These are phyloP conservation scores for Gremmenia infestans DNA, from an alignment of 2,329 filamentous ascomycete species.

Conservation along the genomic window DNA sequence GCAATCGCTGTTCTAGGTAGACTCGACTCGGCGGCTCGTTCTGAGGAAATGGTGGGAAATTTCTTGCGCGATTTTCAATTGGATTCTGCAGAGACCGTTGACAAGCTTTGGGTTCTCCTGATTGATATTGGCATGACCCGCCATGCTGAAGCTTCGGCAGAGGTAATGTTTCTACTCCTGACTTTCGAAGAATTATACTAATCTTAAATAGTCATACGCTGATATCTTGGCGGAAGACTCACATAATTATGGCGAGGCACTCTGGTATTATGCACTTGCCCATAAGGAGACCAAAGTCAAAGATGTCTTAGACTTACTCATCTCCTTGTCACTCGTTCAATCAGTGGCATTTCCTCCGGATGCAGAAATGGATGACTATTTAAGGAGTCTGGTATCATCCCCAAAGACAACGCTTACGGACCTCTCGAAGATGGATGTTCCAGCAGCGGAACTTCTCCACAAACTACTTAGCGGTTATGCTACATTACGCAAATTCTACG, in stretches of 20 bases:
- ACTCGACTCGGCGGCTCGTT: conserved; percentile 66
- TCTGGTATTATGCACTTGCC: conserved; percentile 87
- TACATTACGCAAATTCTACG: conserved; percentile 84
- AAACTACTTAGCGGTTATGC: conserved; percentile 89
- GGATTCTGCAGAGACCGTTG: conserved; percentile 65
- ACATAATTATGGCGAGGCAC: conserved; percentile 75
- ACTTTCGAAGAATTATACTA: conserved; percentile 9
- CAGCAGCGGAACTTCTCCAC: conserved; percentile 78
- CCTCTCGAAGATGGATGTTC: conserved; percentile 68
- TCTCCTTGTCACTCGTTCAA: conserved; percentile 80
- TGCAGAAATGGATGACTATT: conserved; percentile 65
- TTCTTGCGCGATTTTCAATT: conserved; percentile 69
- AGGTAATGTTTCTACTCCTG: conserved; percentile 51
- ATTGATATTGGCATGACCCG: conserved; percentile 71
- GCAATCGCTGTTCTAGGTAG: conserved; percentile 78
- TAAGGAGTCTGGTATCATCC: conserved; percentile 64
- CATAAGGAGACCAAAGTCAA: conserved; percentile 75
- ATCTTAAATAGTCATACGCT: conserved; percentile 68
- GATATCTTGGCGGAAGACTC: conserved; percentile 68
- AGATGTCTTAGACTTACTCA: conserved; percentile 79
- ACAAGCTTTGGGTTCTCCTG: conserved; percentile 76
- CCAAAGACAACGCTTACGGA: conserved; percentile 67
- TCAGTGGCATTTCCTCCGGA: conserved; percentile 73
- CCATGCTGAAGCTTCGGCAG: conserved; percentile 75
- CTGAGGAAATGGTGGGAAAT: conserved; percentile 68